Conservation (phyloP, 2,329 filamentous ascomycete species). For the Exophiala spinifera region DNA sequence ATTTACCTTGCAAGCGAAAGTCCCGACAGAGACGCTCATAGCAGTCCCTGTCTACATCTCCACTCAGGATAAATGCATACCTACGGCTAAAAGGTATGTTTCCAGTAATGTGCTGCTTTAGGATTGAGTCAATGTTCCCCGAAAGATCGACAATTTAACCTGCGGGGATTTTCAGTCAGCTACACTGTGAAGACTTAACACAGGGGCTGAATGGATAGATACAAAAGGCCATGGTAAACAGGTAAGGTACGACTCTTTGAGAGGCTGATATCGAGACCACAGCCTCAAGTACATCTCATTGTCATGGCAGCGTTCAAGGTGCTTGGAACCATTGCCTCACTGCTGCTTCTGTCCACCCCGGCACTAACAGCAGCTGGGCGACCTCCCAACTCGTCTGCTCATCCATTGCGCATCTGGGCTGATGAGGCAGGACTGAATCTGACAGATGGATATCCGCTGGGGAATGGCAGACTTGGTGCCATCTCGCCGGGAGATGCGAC, state of each 20-base stretch:
- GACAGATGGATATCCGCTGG: background rate
- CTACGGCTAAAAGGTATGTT: background rate
- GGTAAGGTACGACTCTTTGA: too few species aligned
- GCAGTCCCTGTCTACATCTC: background rate
- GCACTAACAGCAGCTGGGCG: background rate
- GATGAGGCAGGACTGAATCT: background rate
- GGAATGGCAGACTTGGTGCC: background rate
- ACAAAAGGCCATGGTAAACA: too few species aligned
- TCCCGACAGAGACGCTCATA: background rate
- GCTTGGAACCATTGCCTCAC: background rate
- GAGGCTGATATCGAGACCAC: too few species aligned
- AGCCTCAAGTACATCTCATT: too few species aligned
- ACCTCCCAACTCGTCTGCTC: background rate
- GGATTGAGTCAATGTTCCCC: background rate
- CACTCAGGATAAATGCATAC: background rate
- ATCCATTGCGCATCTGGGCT: background rate
- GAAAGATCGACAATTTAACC: constrained; percentile 1
- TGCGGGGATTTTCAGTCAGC: background rate
- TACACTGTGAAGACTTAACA: too few species aligned
- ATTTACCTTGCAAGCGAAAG: too few species aligned
- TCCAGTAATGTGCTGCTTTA: background rate
- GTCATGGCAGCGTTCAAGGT: background rate
- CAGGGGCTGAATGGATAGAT: background rate
- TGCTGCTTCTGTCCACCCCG: background rate
- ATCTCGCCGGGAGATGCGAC: background rate